These are phyloP conservation scores for Podaxis pistillaris DNA, from an alignment of 768 basidiomycete genomes.

Conservation along the genomic window DNA sequence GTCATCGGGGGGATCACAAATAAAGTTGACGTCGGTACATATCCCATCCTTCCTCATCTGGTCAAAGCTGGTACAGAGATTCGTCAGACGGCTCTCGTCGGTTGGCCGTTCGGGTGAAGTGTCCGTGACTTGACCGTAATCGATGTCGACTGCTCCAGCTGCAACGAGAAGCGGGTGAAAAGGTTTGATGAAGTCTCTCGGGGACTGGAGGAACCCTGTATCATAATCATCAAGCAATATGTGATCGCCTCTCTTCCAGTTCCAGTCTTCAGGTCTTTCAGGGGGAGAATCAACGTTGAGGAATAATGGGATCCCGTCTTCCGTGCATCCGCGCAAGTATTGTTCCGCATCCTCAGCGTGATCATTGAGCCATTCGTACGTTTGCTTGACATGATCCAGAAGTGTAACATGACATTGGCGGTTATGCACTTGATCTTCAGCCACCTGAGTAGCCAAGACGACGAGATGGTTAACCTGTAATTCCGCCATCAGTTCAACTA, in stretches of 20 bases:
- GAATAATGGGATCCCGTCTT: slow-evolving; percentile 30
- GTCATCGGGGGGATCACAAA: slow-evolving; percentile 18
- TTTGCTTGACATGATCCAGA: slow-evolving; percentile 36
- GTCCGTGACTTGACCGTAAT: slow-evolving; percentile 18
- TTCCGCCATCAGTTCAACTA: neutral
- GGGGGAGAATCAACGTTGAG: slow-evolving; percentile 44
- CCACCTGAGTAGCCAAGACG: slow-evolving; percentile 29
- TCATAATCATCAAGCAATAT: slow-evolving; percentile 38
- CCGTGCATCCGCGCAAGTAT: slow-evolving; percentile 20
- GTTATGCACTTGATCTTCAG: slow-evolving; percentile 17
- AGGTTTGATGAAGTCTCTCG: slow-evolving; percentile 31
- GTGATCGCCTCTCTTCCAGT: slow-evolving; percentile 36
- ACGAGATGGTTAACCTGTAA: slow-evolving; percentile 41
- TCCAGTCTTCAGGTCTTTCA: slow-evolving; percentile 28
- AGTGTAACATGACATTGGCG: slow-evolving; percentile 25
- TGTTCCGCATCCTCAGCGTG: slow-evolving; percentile 19
- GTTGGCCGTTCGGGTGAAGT: slow-evolving; percentile 12
- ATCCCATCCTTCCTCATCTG: slow-evolving; percentile 28
- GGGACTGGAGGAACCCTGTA: slow-evolving; percentile 26
- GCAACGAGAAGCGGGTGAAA: slow-evolving; percentile 31
- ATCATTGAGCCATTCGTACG: slow-evolving; percentile 43
- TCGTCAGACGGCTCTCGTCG: slow-evolving; percentile 15
- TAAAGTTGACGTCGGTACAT: slow-evolving; percentile 38
- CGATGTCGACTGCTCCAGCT: slow-evolving; percentile 30
- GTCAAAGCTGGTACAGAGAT: slow-evolving; percentile 29